phyloP scores from a whole-genome alignment of 176 grass and related monocot species.

The Triticum dicoccoides region DNA sequence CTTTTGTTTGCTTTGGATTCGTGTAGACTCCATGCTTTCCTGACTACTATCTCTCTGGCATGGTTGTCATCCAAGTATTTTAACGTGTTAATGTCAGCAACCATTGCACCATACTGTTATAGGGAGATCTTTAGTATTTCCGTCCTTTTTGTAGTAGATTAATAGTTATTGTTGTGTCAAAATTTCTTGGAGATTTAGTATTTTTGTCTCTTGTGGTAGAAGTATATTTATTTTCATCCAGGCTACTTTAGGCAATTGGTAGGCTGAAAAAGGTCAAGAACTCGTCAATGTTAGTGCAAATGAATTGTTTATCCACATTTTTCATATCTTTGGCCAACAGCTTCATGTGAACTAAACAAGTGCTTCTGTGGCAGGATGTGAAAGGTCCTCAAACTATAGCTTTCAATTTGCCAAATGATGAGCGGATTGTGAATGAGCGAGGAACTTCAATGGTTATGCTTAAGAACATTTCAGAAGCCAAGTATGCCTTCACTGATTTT shows the following conservation, averaged over 20 bases:
- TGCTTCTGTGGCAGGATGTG: conserved; percentile 68
- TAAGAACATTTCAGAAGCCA: conserved; percentile 97
- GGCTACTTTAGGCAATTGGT: background rate
- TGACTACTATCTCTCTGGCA: background rate
- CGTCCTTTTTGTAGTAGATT: background rate
- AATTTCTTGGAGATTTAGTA: background rate
- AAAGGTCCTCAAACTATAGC: conserved; percentile 96
- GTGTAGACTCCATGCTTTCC: background rate
- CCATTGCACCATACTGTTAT: background rate
- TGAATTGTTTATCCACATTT: background rate
- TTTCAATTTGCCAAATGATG: conserved; percentile 99
- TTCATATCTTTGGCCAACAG: background rate
- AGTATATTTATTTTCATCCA: background rate
- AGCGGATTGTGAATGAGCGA: conserved; percentile 85
- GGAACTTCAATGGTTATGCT: conserved; percentile 98
- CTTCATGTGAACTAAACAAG: conserved; percentile 14
- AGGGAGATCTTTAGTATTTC: background rate
- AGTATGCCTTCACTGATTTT: conserved; percentile 49
- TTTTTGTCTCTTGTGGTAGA: background rate
- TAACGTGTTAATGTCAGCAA: background rate
- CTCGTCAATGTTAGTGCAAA: background rate
- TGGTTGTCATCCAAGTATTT: conserved; percentile 12
- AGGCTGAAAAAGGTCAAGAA: background rate
- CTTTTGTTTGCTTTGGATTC: background rate
- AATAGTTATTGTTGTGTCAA: background rate